Percentiles rank a stretch among this genome's conserved stretches.
Conservation (phyloP, 306 rosid species). For the apple (Malus domestica) region ASM211411v1 NC_041798.1:36388501-36389000, state of each 20-base stretch:
- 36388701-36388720: no score
- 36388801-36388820: not conserved
- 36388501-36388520: no score
- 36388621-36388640: no score
- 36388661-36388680: no score
- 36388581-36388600: no score
- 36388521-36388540: no score
- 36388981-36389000: slow-evolving; percentile 6
- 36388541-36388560: no score
- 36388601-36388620: no score
- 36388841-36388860: not conserved
- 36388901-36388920: no score
- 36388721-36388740: not conserved
- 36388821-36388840: not conserved
- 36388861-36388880: not conserved
- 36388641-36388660: no score
- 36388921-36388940: not conserved
- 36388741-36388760: slow-evolving; percentile 18
- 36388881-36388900: not conserved
- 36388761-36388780: slow-evolving; percentile 18
- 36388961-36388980: not conserved
- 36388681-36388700: no score
- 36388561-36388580: no score
- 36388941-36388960: not conserved
- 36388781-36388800: slow-evolving; percentile 27